Percentiles rank a stretch among this genome's conserved stretches.
phyloP scores from a whole-genome alignment of 164 flowering plant genomes.

The Kalanchoe fedtschenkoi region DNA sequence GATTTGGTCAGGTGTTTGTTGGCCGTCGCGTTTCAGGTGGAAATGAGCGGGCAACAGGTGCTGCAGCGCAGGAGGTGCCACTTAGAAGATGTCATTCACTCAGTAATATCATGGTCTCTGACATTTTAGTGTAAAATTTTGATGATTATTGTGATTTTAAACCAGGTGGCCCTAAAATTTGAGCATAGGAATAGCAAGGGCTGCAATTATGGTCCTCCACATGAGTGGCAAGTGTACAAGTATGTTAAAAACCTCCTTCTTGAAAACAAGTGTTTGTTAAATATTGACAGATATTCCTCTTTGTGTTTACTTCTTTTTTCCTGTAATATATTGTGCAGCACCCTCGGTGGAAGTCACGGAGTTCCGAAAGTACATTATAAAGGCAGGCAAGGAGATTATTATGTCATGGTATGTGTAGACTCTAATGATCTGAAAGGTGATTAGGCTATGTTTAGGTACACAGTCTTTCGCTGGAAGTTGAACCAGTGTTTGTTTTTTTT shows the following conservation, averaged over 20 bases:
- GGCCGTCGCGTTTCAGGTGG: slow-evolving; percentile 71
- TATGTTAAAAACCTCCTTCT: slow-evolving; percentile 17
- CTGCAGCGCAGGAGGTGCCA: slow-evolving; percentile 78
- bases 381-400: slow-evolving; percentile 85
- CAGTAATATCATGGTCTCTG: background rate
- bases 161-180: slow-evolving; percentile 83
- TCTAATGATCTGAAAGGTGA: background rate
- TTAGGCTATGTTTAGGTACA: background rate
- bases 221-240: slow-evolving; percentile 97
- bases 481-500: background rate
- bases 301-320: background rate
- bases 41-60: slow-evolving; percentile 41
- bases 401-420: slow-evolving; percentile 54
- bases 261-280: background rate
- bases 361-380: slow-evolving; percentile 72
- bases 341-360: slow-evolving; percentile 75
- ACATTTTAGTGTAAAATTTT: background rate
- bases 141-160: background rate
- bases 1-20: slow-evolving; percentile 94
- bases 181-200: slow-evolving; percentile 91
- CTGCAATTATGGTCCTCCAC: slow-evolving; percentile 89
- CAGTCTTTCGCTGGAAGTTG: background rate
- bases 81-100: background rate
- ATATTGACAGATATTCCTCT: background rate
- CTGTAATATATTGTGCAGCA: slow-evolving; percentile 20